Base-by-base conservation (phyloP, 345 rosid genomes). In the Populus ilicifolia region DNA sequence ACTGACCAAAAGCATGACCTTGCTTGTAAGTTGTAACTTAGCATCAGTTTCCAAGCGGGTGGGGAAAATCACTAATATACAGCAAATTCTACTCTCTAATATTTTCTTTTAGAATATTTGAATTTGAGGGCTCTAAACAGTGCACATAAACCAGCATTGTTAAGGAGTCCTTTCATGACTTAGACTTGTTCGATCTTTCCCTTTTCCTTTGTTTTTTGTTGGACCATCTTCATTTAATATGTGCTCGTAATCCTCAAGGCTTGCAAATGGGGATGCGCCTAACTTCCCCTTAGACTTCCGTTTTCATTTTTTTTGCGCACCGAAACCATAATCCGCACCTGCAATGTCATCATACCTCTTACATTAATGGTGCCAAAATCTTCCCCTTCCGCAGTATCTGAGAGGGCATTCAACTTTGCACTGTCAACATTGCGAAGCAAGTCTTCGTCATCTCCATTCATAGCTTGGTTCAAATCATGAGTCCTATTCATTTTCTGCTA, bases 201-300 rank as follows among this genome's bases (percentile, higher is more conserved):
- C 84, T 46, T 70, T 83, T 79, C 21, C 14, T 86, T 74, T 41
- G 78, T 82, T 68, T 41, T 43, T n/a, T 86, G 78, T 74, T 44
- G 50, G 50, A 44, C 50, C 50, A 66, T 88, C 90, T 35, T 84
- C 88, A 0, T 84, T 85, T 36, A 93, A 77, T 83, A 96, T 77
- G 83, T 93, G 92, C 82, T 93, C 90, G 36, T 91, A 96, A 9
- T 93, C 97, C 85, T 93, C 98, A 50, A 89, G 83, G 77, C 89
- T 90, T 23, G 98, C 99, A 74, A 89, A 94, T 29, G 97, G 97
- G 2, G 99, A 90, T 23, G 87, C 88, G 36, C 86, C 83, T 8
- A 80, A 73, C 75, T 86, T 89, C 67, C 84, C 70, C 10, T 78
- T 46, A 29, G 88, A 68, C 69, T 85, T 85, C 16, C 84, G 80